Base-by-base conservation (phyloP, 192 early-diverging fungal genomes). In the Kickxella alabastrina region DNA sequence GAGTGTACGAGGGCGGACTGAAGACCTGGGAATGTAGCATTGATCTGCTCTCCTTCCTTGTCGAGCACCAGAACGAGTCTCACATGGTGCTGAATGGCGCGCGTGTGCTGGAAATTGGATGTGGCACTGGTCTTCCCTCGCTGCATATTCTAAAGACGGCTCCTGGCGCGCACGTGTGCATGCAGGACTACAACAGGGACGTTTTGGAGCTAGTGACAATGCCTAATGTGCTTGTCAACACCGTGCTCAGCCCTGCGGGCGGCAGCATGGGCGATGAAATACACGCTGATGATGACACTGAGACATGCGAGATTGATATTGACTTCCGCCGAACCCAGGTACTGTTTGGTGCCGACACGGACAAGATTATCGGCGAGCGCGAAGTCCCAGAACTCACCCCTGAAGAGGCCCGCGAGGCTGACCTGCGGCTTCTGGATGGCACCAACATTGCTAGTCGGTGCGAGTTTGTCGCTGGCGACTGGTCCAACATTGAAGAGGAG, bases 11-110 rank as follows among this genome's bases (percentile, higher is more conserved):
- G 62, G 95, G 84, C 34, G 95, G 95, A 10, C 80, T 96, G 49
- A 98, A 98, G 70, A 98, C 95, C 0, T 98, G 95, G 95, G 95
- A 98, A 59, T 95, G 93, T 62, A 83, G 90, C 8, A 50, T 90
- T 25, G 95, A 98, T 75, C 68, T 98, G 43, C 80, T 93, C 15
- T 62, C 80, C 39, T 90, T 82, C 52, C 58, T 92, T 15, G 67
- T 80, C 17, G 61, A 67, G 15, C 63, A 81, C 19, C 57, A 54
- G 15, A 49, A 60, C 10, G 52, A 43, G 7, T 25, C 54, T 18
- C 29, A 18, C 10, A 13, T 24, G 13, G 24, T 28, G 2, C 15
- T 52, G 9, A 34, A 36, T 3, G 45, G 42, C 1, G 27, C 34
- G 22, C 61, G 53, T 1, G 54, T 72, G 10, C 36, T 68, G 4